A percentile compares a stretch with the other conserved stretches of the same genome.
Evolutionary conservation across 805 yeast genomes (phyloP).

Genomic region (Hanseniaspora jakobsenii): DNA sequence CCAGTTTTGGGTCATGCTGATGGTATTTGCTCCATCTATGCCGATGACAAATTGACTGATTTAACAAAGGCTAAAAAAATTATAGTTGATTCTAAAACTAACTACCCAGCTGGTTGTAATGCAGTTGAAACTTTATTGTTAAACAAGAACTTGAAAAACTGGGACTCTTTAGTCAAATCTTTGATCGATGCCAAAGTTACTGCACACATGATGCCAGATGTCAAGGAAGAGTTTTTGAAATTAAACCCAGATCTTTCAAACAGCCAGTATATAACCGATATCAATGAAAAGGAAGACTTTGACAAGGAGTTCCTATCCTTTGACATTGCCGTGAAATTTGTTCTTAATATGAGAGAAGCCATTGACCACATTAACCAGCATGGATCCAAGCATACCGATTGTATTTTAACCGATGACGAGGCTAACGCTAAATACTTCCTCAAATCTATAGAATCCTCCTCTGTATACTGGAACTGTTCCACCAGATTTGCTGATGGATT

Average conservation of each 20-base stretch:
- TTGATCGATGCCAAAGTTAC: slow-evolving; percentile 59
- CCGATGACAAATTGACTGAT: slow-evolving; percentile 53
- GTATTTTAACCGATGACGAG: slow-evolving; percentile 69
- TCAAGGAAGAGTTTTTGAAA: slow-evolving; percentile 26
- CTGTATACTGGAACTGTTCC: slow-evolving; percentile 95
- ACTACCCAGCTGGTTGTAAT: slow-evolving; percentile 98
- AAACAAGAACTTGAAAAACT: slow-evolving; percentile 27
- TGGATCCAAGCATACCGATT: slow-evolving; percentile 94
- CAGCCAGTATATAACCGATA: slow-evolving; percentile 31
- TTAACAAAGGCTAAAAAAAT: slow-evolving; percentile 63
- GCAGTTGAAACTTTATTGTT: slow-evolving; percentile 82
- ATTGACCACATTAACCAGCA: slow-evolving; percentile 75
- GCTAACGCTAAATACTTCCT: slow-evolving; percentile 62
- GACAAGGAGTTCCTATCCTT: slow-evolving; percentile 72
- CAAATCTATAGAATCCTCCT: slow-evolving; percentile 83
- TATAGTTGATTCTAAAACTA: slow-evolving; percentile 78
- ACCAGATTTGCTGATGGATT: slow-evolving; percentile 98
- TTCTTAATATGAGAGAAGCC: slow-evolving; percentile 55
- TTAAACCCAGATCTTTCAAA: slow-evolving; percentile 18
- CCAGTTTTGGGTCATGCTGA: slow-evolving; percentile 99
- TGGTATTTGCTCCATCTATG: slow-evolving; percentile 83
- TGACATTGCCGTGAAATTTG: slow-evolving; percentile 64
- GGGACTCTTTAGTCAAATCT: slow-evolving; percentile 32
- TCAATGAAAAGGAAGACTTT: slow-evolving; percentile 47
- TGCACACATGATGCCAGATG: slow-evolving; percentile 51